Conservation (phyloP, 306 rosid species). For the Amphicarpaea edgeworthii region DNA sequence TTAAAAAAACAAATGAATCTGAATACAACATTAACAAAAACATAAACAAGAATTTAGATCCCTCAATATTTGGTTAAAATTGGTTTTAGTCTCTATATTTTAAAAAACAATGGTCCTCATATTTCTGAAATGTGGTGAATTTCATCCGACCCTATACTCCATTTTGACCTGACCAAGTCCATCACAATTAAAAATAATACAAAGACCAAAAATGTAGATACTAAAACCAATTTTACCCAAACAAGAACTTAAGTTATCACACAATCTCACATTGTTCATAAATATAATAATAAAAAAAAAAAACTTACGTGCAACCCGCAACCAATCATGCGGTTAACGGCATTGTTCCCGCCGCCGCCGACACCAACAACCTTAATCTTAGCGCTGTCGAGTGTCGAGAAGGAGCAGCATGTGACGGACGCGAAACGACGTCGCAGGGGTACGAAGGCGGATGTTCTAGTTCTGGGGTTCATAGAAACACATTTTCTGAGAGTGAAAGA, state of each 20-base stretch:
- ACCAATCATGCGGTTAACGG: conserved; percentile 96
- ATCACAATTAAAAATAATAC: not conserved
- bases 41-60: no score
- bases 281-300: not conserved
- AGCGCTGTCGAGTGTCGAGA: conserved; percentile 68
- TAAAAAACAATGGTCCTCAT: not conserved
- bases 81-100: not conserved
- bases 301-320: conserved; percentile 80
- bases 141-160: not conserved
- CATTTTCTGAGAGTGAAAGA: conserved; percentile 21
- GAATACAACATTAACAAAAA: conserved; percentile 22
- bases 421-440: conserved; percentile 47
- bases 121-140: not conserved
- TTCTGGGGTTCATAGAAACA: conserved; percentile 46
- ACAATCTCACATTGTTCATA: not conserved
- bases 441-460: conserved; percentile 26
- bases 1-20: conserved; percentile 43
- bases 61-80: not conserved
- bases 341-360: conserved; percentile 97
- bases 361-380: conserved; percentile 94
- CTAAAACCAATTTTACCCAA: not conserved
- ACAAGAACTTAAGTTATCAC: not conserved
- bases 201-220: not conserved
- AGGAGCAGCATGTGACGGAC: conserved; percentile 58
- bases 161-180: not conserved